Base-by-base conservation (phyloP, 2,329 filamentous ascomycete genomes). In the Stachybotrys echinatus region DNA sequence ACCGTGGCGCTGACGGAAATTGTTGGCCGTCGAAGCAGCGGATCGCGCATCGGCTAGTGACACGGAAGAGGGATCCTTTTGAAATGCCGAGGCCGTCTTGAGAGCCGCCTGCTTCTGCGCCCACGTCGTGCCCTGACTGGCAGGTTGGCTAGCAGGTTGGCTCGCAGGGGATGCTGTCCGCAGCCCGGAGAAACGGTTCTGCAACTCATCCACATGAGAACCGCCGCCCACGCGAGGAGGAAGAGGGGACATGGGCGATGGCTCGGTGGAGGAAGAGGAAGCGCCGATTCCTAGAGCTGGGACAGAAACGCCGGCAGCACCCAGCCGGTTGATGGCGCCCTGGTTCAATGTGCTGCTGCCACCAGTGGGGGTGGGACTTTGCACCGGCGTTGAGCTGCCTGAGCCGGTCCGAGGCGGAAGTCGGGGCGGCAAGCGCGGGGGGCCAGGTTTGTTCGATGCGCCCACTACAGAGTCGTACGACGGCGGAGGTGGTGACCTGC, bases 271-370 rank as follows among this genome's bases (percentile, higher is more conserved):
- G 44, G 53, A 55, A 65, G 50, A 55, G 53, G 55, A 56, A 61
- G 58, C 17, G 50, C 83, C 84, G 53, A 95, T 95, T 5, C 87
- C 87, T 4, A 96, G 73, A 0, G 80, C 87, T 1, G 90, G 86
- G 0, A 96, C 89, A 0, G 85, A 88, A 6, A 96, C 76, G 1
- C 91, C 91, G 1, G 88, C 85, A 37, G 83, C 79, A 12, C 84
- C 81, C 8, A 96, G 75, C 40, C 89, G 79, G 51, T 72, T 76
- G 49, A 86, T 65, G 5, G 89, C 85, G 5, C 75, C 80, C 59
- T 76, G 72, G 58, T 81, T 80, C 31, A 80, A 55, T 27, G 68
- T 61, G 17, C 64, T 58, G 40, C 52, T 61, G 40, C 52, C 55
- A 6, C 57, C 27, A 42, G 56, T 39, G 55, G 55, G 54, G 52